These are phyloP conservation scores for Calamus simplicifolius DNA, from an alignment of 176 grass and related monocot genomes.

Conservation along the genomic window DNA sequence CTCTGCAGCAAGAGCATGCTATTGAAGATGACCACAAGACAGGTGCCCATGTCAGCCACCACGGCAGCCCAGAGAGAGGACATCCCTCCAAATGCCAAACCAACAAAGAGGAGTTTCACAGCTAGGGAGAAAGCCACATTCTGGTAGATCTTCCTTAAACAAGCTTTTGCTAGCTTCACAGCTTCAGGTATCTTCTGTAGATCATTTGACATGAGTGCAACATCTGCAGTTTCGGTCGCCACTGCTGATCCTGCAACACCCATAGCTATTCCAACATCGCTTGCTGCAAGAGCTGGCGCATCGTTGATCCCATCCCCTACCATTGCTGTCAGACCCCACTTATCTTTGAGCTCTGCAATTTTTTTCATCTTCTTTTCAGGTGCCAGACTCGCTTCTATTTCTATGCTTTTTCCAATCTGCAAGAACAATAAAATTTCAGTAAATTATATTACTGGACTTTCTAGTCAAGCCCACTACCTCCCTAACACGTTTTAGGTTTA, in stretches of 20 bases:
- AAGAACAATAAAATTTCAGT: not conserved
- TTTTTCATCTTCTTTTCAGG: constrained; percentile 12
- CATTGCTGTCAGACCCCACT: constrained; percentile 8
- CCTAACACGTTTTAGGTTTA: too few species aligned
- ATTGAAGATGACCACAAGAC: constrained; percentile 4
- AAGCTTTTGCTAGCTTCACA: not conserved
- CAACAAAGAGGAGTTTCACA: constrained; percentile 4
- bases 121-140: constrained; percentile 2
- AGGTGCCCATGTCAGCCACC: constrained; percentile 9
- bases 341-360: constrained; percentile 5
- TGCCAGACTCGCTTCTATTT: constrained; percentile 2
- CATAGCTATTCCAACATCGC: constrained; percentile 6
- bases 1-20: constrained; percentile 7
- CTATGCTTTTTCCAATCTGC: not conserved
- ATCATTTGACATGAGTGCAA: constrained; percentile 10
- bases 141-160: constrained; percentile 10
- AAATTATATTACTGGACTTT: too few species aligned
- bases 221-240: constrained; percentile 1
- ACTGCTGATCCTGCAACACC: constrained; percentile 3
- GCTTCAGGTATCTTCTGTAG: constrained; percentile 11
- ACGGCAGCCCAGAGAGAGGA: constrained; percentile 7
- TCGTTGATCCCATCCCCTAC: constrained; percentile 13
- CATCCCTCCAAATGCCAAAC: constrained; percentile 2
- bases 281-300: constrained; percentile 1
- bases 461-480: too few species aligned